Percentiles rank a stretch among this genome's conserved stretches.
Evolutionary conservation across 148 eudicot genomes (phyloP).

Genomic region (Mesembryanthemum crystallinum): DNA sequence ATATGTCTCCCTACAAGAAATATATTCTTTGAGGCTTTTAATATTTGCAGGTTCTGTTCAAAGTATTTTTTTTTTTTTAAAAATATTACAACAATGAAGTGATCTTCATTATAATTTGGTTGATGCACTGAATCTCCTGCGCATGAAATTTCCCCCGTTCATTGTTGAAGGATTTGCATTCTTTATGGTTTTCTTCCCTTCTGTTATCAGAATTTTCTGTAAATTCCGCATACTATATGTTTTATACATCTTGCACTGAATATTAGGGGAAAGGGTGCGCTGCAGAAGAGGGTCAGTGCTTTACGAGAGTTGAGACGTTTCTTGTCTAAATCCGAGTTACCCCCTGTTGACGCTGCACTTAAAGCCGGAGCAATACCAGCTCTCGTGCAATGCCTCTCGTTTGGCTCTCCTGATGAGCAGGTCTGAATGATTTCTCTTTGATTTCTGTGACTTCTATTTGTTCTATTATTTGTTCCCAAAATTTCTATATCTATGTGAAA

Average conservation of each 20-base stretch:
- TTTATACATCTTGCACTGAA: constrained; percentile 8
- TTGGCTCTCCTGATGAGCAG: constrained; percentile 97
- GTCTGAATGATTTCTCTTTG: constrained; percentile 31
- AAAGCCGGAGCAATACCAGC: constrained; percentile 71
- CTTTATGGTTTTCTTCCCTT: not conserved
- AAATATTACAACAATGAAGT: not conserved
- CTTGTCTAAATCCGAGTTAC: constrained; percentile 84
- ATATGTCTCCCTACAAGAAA: not conserved
- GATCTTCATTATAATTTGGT: not conserved
- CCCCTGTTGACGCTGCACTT: constrained; percentile 91
- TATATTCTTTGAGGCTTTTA: not conserved
- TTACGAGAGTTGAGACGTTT: constrained; percentile 73
- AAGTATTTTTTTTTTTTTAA: not conserved
- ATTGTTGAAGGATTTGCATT: not conserved
- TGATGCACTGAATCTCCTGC: not conserved
- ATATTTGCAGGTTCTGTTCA: not conserved
- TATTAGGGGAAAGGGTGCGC: constrained; percentile 81
- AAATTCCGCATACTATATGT: not conserved
- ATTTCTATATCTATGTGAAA: not conserved
- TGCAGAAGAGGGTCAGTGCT: constrained; percentile 67
- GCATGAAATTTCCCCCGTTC: not conserved
- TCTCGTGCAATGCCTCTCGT: constrained; percentile 84
- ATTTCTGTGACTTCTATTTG: not conserved
- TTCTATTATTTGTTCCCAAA: not conserved
- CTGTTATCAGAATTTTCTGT: not conserved